These are phyloP conservation scores for Escovopsis sp. DNA, from an alignment of 2,329 filamentous ascomycete genomes.

Conservation along the genomic window DNA sequence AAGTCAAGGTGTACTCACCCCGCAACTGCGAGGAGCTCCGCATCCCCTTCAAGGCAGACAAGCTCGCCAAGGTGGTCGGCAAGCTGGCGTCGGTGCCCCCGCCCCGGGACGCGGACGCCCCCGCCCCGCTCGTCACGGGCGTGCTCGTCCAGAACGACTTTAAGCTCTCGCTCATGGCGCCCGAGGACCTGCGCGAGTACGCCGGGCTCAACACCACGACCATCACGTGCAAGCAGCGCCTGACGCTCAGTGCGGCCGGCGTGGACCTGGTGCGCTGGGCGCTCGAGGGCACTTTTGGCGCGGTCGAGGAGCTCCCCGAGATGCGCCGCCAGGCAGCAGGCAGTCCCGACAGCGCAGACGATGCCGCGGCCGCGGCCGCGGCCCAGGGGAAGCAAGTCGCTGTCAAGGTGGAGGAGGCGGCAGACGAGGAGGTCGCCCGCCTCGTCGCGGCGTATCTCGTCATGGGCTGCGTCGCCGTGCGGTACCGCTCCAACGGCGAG, in stretches of 20 bases:
- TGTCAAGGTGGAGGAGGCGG: constrained; percentile 30
- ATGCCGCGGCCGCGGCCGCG: constrained; percentile 3
- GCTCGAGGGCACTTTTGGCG: constrained; percentile 84
- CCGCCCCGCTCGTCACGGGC: constrained; percentile 54
- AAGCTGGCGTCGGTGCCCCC: constrained; percentile 74
- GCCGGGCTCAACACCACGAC: constrained; percentile 93
- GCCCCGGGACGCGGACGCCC: constrained; percentile 29
- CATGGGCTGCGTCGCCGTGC: constrained; percentile 84
- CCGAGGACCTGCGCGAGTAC: constrained; percentile 89
- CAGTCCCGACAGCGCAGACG: constrained; percentile 21
- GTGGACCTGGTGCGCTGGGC: constrained; percentile 89
- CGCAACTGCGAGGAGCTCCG: constrained; percentile 89
- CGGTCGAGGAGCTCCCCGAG: constrained; percentile 55
- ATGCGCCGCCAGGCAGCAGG: constrained; percentile 22
- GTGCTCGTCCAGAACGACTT: constrained; percentile 97
- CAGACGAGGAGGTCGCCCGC: constrained; percentile 48
- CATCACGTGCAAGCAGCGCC: constrained; percentile 80
- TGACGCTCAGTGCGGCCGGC: constrained; percentile 76
- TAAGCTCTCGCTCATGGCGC: constrained; percentile 91
- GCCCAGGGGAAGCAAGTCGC: constrained; percentile 3
- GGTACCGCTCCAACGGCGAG: constrained; percentile 61
- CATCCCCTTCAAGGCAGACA: constrained; percentile 91
- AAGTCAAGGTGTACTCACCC: constrained; percentile 86
- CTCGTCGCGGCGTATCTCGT: constrained; percentile 48
- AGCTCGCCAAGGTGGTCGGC: constrained; percentile 89